Conservation (phyloP, 495 filamentous ascomycete species). For the Rusavskia elegans region DNA sequence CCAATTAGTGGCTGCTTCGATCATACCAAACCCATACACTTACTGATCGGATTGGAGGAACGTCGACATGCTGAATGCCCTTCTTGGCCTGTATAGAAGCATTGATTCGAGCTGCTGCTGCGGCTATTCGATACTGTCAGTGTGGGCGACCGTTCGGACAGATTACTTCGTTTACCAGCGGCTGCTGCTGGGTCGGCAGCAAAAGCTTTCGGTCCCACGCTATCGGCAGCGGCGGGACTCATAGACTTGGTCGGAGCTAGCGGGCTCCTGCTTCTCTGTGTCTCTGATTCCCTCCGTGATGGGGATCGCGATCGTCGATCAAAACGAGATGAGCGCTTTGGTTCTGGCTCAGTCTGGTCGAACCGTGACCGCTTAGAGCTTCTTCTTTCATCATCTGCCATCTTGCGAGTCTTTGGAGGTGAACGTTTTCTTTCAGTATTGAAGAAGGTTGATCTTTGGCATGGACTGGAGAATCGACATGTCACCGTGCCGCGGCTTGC, state of each 20-base stretch:
- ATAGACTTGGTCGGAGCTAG: constrained; percentile 35
- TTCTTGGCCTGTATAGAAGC: constrained; percentile 84
- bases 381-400: constrained; percentile 69
- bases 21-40: constrained; percentile 5
- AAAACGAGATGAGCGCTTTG: constrained; percentile 54
- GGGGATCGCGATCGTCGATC: constrained; percentile 81
- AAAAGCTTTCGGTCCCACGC: constrained; percentile 17
- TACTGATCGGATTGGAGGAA: constrained; percentile 68
- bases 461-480: too few species aligned
- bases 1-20: constrained; percentile 10
- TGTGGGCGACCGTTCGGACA: neutral
- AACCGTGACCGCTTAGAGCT: constrained; percentile 75
- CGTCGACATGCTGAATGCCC: constrained; percentile 85
- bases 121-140: constrained; percentile 36
- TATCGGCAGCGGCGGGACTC: constrained; percentile 31
- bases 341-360: constrained; percentile 72
- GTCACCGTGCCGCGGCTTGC: neutral
- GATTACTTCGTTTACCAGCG: constrained; percentile 41
- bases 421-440: neutral
- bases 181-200: constrained; percentile 63
- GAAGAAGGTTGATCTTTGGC: too few species aligned
- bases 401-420: constrained; percentile 17
- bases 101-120: constrained; percentile 86
- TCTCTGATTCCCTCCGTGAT: constrained; percentile 40
- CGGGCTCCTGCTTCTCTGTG: constrained; percentile 68